Evolutionary conservation across 2,329 filamentous ascomycete genomes (phyloP).

Genomic region (Decorospora gaudefroyi): DNA sequence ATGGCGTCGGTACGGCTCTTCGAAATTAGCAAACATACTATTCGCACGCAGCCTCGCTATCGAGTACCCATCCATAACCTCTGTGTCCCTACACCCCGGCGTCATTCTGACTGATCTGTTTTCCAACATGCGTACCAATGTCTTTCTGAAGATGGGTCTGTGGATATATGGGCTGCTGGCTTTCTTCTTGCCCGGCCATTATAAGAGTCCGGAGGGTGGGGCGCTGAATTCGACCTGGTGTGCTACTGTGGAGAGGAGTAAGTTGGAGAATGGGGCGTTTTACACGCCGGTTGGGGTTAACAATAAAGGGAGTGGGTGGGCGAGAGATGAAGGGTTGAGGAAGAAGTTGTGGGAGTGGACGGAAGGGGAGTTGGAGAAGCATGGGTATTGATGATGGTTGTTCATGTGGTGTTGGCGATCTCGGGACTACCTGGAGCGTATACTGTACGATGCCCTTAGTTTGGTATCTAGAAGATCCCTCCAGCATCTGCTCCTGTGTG

Average conservation of each 20-base stretch:
- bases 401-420: too few species aligned
- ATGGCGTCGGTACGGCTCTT: constrained; percentile 53
- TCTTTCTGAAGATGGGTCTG: constrained; percentile 30
- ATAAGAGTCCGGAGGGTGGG: constrained; percentile 38
- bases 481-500: too few species aligned
- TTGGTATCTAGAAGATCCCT: too few species aligned
- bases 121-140: constrained; percentile 24
- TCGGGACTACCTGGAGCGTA: too few species aligned
- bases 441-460: too few species aligned
- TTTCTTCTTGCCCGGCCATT: constrained; percentile 38
- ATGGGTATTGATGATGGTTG: constrained; percentile 40
- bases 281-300: constrained; percentile 46
- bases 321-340: constrained; percentile 38
- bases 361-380: constrained; percentile 40
- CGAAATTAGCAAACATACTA: constrained; percentile 58
- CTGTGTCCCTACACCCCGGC: constrained; percentile 56
- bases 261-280: constrained; percentile 51
- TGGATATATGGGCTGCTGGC: constrained; percentile 35
- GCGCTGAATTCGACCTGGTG: constrained; percentile 53
- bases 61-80: constrained; percentile 53
- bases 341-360: constrained; percentile 49
- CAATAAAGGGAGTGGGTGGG: constrained; percentile 29
- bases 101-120: constrained; percentile 55
- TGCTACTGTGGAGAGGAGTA: constrained; percentile 39
- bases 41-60: constrained; percentile 51